Conservation (phyloP, 805 yeast genomes). For the Candida succiphila region DNA sequence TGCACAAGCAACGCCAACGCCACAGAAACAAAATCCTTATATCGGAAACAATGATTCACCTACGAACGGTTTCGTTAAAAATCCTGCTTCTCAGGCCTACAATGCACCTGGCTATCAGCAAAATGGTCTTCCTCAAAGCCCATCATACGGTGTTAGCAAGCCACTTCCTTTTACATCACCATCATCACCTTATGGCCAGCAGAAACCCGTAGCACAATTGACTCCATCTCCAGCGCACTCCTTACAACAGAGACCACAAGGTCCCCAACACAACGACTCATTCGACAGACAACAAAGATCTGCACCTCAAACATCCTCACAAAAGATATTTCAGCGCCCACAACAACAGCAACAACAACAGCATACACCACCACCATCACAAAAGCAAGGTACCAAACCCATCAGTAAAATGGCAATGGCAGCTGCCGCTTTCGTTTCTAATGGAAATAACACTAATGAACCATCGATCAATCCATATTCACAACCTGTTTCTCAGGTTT, state of each 20-base stretch:
- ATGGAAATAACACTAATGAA: background rate
- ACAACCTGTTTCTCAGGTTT: background rate
- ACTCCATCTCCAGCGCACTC: background rate
- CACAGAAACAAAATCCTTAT: constrained; percentile 1
- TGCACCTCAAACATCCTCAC: constrained; percentile 1
- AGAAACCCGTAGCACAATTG: constrained; percentile 2
- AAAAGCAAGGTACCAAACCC: constrained; percentile 10
- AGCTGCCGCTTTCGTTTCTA: constrained; percentile 26
- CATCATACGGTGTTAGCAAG: constrained; percentile 8
- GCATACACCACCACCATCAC: constrained; percentile 7
- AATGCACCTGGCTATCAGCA: constrained; percentile 3
- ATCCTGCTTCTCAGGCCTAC: background rate
- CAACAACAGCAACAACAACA: constrained; percentile 11
- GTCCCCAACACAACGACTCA: constrained; percentile 2
- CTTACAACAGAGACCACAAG: background rate
- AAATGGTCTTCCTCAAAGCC: constrained; percentile 7
- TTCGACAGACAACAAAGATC: constrained; percentile 1
- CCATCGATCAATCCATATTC: constrained; percentile 4
- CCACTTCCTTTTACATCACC: background rate
- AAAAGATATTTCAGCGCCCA: constrained; percentile 17
- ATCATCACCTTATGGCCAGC: constrained; percentile 3
- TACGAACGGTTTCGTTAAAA: constrained; percentile 5
- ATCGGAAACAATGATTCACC: constrained; percentile 13
- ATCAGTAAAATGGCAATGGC: constrained; percentile 17
- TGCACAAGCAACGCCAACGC: background rate